Percentiles rank a stretch among this genome's conserved stretches.
Evolutionary conservation across 257 asterid species (phyloP).

Genomic region (Voacanga thouarsii): DNA sequence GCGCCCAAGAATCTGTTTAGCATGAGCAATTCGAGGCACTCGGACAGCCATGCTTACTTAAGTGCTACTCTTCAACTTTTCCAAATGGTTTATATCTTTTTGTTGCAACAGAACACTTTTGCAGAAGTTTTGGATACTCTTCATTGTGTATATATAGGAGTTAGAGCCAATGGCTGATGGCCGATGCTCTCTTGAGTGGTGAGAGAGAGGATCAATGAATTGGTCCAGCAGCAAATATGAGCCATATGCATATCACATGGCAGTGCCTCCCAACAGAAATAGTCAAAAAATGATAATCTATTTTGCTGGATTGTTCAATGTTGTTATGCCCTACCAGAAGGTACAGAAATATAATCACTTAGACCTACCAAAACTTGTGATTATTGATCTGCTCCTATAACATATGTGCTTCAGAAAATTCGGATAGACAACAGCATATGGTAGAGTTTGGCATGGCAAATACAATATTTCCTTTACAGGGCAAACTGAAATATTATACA

Average conservation of each 20-base stretch:
- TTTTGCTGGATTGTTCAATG: background rate
- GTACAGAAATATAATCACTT: background rate
- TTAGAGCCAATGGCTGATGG: background rate
- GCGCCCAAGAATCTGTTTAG: constrained; percentile 23
- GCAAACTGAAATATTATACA: background rate
- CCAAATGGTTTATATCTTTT: background rate
- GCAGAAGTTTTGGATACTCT: background rate
- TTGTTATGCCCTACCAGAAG: background rate
- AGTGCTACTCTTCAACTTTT: constrained; percentile 3
- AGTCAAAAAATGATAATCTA: background rate
- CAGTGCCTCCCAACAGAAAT: background rate
- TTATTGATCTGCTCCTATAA: background rate
- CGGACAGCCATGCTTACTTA: constrained; percentile 26
- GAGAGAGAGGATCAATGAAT: background rate
- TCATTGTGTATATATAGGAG: constrained; percentile 5
- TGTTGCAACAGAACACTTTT: background rate
- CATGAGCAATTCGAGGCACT: constrained; percentile 15
- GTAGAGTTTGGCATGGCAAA: background rate
- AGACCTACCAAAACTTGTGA: background rate
- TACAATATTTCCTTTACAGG: background rate
- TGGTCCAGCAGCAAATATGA: background rate
- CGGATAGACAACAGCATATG: background rate
- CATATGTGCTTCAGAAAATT: background rate
- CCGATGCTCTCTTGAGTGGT: background rate
- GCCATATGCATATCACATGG: background rate